phyloP scores from a whole-genome alignment of 2,329 filamentous ascomycete species.

The Lecanoromycetidae sp. region DNA sequence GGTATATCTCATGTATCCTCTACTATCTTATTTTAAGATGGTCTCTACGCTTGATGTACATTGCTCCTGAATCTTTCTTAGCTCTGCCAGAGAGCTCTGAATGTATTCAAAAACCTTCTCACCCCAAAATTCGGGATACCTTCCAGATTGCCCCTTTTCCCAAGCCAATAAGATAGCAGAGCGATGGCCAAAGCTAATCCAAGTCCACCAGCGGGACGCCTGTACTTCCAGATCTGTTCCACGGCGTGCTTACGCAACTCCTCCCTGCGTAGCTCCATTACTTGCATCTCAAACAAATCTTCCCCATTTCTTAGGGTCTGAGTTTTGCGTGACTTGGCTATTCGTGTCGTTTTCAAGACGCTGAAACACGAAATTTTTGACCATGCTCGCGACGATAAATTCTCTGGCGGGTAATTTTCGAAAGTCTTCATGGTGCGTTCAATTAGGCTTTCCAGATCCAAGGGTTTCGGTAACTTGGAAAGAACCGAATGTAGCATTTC shows the following conservation, averaged over 20 bases:
- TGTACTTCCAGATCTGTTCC: slow-evolving; percentile 49
- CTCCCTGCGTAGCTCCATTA: slow-evolving; percentile 54
- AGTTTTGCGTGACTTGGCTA: slow-evolving; percentile 35
- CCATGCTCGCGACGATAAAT: slow-evolving; percentile 55
- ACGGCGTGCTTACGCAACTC: slow-evolving; percentile 45
- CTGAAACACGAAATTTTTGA: slow-evolving; percentile 58
- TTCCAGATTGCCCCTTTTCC: slow-evolving; percentile 5
- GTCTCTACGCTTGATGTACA: background rate
- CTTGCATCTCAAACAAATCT: slow-evolving; percentile 57
- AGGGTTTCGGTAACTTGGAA: slow-evolving; percentile 69
- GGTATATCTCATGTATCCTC: no score
- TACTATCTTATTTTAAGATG: background rate
- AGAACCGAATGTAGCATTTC: slow-evolving; percentile 87
- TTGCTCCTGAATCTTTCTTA: slow-evolving; percentile 26
- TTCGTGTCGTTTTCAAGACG: slow-evolving; percentile 75
- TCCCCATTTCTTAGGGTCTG: slow-evolving; percentile 57
- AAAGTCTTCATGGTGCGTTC: slow-evolving; percentile 52
- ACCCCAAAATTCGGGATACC: background rate
- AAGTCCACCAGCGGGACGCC: slow-evolving; percentile 49
- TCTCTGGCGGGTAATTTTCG: slow-evolving; percentile 56
- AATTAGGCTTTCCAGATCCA: slow-evolving; percentile 71
- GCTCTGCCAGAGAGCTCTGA: background rate
- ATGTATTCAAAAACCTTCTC: background rate
- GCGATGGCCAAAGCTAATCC: slow-evolving; percentile 57
- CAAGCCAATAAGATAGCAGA: slow-evolving; percentile 53